Percentiles rank a stretch among this genome's conserved stretches.
phyloP scores from a whole-genome alignment of 108 stramenopile genomes.

The Discostella stelligeroides region DNA sequence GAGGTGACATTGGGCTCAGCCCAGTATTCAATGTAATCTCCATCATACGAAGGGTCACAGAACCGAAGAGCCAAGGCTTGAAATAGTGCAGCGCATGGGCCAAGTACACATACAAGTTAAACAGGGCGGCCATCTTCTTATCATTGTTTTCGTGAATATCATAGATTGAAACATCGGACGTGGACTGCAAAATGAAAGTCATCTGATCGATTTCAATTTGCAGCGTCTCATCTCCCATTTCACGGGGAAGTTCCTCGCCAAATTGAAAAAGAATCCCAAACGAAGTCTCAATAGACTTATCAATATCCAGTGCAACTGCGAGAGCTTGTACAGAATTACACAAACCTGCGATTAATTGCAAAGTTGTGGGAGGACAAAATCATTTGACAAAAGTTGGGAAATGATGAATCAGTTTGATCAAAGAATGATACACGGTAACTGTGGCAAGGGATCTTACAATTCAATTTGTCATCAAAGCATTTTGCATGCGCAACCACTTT shows the following conservation, averaged over 20 bases:
- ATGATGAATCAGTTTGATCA: no score
- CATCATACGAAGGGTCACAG: slow-evolving; percentile 22
- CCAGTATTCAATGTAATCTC: slow-evolving; percentile 20
- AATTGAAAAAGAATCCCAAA: slow-evolving; percentile 8
- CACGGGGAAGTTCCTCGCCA: slow-evolving; percentile 12
- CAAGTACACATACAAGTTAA: slow-evolving; percentile 24
- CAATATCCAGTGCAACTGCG: background rate
- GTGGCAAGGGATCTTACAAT: no score
- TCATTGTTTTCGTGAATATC: background rate
- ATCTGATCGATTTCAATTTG: background rate
- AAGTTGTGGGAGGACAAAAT: no score
- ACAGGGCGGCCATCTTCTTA: slow-evolving; percentile 6
- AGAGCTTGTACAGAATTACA: background rate
- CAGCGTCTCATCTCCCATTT: background rate
- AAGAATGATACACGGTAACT: no score
- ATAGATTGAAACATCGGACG: slow-evolving; percentile 14
- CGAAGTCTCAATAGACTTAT: slow-evolving; percentile 4
- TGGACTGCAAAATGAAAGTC: background rate
- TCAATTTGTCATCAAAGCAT: no score
- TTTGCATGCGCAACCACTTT: slow-evolving; percentile 11
- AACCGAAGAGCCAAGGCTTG: no score
- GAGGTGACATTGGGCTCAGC: slow-evolving; percentile 10
- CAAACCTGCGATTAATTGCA: no score
- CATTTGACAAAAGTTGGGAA: no score
- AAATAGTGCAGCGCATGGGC: background rate